phyloP scores from a whole-genome alignment of 1,284 basidiomycete genomes.

The Malassezia psittaci region DNA sequence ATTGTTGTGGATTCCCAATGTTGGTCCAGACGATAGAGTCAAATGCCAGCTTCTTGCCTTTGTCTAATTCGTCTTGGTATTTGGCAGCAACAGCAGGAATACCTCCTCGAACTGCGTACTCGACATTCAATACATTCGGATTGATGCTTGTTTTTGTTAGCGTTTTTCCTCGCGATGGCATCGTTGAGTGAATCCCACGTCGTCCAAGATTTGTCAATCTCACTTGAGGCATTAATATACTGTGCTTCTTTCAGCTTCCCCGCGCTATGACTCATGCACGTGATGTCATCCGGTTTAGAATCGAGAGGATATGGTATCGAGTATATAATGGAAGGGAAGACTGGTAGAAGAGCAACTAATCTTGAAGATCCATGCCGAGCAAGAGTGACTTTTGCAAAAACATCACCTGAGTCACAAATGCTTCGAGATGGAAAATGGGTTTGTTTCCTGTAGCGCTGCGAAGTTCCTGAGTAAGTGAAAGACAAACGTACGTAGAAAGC shows the following conservation, averaged over 20 bases:
- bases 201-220: no score
- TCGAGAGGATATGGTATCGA: no score
- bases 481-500: slow-evolving; percentile 71
- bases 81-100: slow-evolving; percentile 83
- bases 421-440: slow-evolving; percentile 45
- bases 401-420: slow-evolving; percentile 46
- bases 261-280: not conserved
- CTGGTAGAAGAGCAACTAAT: not conserved
- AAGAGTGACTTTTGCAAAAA: slow-evolving; percentile 40
- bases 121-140: slow-evolving; percentile 71
- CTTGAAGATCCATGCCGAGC: slow-evolving; percentile 23
- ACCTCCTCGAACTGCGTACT: slow-evolving; percentile 95
- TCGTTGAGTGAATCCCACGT: not conserved
- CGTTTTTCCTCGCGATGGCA: slow-evolving; percentile 15
- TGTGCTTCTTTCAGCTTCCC: no score
- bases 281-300: no score
- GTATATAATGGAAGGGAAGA: not conserved
- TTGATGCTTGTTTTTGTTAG: slow-evolving; percentile 54
- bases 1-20: slow-evolving; percentile 96
- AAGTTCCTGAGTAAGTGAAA: slow-evolving; percentile 50
- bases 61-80: slow-evolving; percentile 50
- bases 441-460: slow-evolving; percentile 38
- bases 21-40: slow-evolving; percentile 83
- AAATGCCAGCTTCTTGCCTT: slow-evolving; percentile 62
- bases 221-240: no score